phyloP scores from a whole-genome alignment of 441 rosid genomes.

The Jatropha podagrica region DNA sequence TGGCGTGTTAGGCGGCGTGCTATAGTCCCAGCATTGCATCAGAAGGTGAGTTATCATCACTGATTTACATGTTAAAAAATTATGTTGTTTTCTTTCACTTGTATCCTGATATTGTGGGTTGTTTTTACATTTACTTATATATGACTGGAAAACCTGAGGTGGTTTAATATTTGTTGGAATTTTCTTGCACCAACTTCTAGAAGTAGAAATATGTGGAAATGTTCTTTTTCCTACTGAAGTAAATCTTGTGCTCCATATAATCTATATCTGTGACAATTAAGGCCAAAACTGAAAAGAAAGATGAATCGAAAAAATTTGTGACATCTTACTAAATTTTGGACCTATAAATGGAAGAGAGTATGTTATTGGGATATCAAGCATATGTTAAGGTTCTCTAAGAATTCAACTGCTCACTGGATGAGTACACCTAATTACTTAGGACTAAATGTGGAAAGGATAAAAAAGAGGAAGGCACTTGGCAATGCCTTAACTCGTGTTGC shows the following conservation, averaged over 20 bases:
- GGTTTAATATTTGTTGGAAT: background rate
- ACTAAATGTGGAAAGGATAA: background rate
- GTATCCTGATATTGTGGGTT: background rate
- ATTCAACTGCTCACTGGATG: background rate
- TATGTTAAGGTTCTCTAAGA: background rate
- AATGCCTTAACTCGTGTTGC: background rate
- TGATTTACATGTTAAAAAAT: slow-evolving; percentile 7
- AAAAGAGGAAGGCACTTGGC: background rate
- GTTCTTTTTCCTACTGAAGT: background rate
- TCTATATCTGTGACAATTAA: background rate
- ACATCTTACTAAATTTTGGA: background rate
- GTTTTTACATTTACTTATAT: background rate
- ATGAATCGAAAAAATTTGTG: background rate
- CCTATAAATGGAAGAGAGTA: background rate
- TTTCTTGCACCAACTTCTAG: background rate
- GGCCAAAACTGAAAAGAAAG: background rate
- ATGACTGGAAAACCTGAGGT: background rate
- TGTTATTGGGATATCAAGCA: background rate
- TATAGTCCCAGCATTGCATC: slow-evolving; percentile 95
- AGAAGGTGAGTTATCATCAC: slow-evolving; percentile 70
- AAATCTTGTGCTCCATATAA: background rate
- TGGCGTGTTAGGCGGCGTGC: slow-evolving; percentile 97
- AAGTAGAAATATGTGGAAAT: background rate
- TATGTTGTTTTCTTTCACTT: background rate
- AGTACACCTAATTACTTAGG: background rate